Evolutionary conservation across 768 basidiomycete species (phyloP).

Genomic region (Boletus barrowsii): DNA sequence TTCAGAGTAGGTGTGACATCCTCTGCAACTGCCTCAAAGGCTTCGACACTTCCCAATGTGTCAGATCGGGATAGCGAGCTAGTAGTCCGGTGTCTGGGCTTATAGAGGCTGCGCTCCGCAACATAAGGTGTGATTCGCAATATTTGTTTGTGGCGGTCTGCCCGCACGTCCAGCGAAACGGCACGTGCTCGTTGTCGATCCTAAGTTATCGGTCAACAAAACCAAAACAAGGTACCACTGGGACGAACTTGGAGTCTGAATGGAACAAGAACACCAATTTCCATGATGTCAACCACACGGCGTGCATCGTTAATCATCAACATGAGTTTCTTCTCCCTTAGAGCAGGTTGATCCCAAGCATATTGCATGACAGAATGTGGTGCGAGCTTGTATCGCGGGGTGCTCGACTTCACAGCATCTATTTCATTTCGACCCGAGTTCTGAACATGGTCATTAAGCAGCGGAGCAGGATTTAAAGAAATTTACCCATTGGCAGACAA

Average conservation of each 20-base stretch:
- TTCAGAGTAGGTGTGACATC: constrained; percentile 65
- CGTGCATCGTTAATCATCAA: constrained; percentile 59
- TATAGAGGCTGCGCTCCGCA: constrained; percentile 83
- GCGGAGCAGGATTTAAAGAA: neutral
- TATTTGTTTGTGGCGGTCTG: constrained; percentile 81
- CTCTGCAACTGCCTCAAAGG: constrained; percentile 82
- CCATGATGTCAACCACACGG: constrained; percentile 84
- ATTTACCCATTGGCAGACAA: constrained; percentile 72
- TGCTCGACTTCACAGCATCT: constrained; percentile 36
- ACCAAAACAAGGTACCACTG: neutral
- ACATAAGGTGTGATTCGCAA: constrained; percentile 86
- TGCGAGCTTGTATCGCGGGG: constrained; percentile 51
- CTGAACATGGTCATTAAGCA: constrained; percentile 33
- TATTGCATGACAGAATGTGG: constrained; percentile 61
- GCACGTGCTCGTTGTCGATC: constrained; percentile 54
- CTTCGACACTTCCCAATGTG: constrained; percentile 64
- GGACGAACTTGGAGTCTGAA: constrained; percentile 75
- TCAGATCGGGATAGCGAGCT: constrained; percentile 57
- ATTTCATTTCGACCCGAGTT: constrained; percentile 43
- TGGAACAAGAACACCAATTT: constrained; percentile 89
- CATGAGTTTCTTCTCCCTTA: constrained; percentile 72
- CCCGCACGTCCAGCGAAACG: constrained; percentile 89
- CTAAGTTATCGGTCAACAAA: constrained; percentile 30
- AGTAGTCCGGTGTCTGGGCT: constrained; percentile 57
- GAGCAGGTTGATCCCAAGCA: constrained; percentile 93